phyloP scores from a whole-genome alignment of 1,139 yeast genomes.

The Candida pseudoviswanathii region DNA sequence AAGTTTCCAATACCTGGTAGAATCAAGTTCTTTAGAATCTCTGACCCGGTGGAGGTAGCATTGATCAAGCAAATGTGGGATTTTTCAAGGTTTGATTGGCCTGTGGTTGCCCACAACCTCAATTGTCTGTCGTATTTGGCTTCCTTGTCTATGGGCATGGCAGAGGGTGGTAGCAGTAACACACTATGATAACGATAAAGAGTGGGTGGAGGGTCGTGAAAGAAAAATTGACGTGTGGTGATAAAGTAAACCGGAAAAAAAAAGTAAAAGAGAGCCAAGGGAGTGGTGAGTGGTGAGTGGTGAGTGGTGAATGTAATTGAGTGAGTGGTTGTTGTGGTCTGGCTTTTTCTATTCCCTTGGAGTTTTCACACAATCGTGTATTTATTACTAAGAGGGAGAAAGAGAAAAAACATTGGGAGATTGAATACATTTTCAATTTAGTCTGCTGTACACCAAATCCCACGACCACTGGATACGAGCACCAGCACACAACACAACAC shows the following conservation, averaged over 20 bases:
- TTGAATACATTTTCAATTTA: too few species aligned
- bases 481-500: too few species aligned
- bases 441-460: too few species aligned
- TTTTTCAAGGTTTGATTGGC: conserved; percentile 64
- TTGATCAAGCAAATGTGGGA: conserved; percentile 67
- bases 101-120: conserved; percentile 81
- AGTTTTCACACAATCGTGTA: too few species aligned
- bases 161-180: background rate
- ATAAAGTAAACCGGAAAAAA: too few species aligned
- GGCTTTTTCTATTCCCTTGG: too few species aligned
- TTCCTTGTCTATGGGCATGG: conserved; percentile 36
- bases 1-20: conserved; percentile 78
- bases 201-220: background rate
- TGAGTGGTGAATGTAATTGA: too few species aligned
- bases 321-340: too few species aligned
- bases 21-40: conserved; percentile 74
- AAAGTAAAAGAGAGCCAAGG: too few species aligned
- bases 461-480: too few species aligned
- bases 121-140: conserved; percentile 83
- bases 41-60: conserved; percentile 64
- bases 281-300: background rate
- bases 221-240: background rate
- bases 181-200: background rate
- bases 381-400: too few species aligned
- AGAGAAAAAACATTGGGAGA: too few species aligned